phyloP scores from a whole-genome alignment of 306 rosid species.

The Malus sylvestris region DNA sequence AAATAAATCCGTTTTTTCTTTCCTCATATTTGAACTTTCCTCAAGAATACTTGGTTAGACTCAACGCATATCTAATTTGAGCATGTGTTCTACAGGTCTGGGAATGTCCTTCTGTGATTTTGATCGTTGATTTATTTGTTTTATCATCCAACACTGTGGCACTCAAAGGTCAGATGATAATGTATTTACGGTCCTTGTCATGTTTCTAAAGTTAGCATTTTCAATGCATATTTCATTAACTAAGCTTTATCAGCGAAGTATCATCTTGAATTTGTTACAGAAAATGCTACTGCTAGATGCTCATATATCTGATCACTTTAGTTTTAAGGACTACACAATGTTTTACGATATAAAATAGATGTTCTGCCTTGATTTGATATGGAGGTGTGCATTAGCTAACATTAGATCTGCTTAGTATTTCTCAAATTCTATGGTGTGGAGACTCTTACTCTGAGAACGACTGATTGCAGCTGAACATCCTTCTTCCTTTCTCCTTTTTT shows the following conservation, averaged over 20 bases:
- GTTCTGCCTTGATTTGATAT: neutral
- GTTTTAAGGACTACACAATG: neutral
- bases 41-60: neutral
- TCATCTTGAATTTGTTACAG: neutral
- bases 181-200: neutral
- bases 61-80: constrained; percentile 12
- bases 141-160: constrained; percentile 76
- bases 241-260: neutral
- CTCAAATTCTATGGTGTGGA: neutral
- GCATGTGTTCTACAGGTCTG: constrained; percentile 53
- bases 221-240: neutral
- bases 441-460: neutral
- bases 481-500: constrained; percentile 1
- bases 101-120: constrained; percentile 80
- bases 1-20: constrained; percentile 5
- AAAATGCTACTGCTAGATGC: neutral
- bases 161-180: constrained; percentile 53
- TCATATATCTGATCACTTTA: neutral
- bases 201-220: neutral
- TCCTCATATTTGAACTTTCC: neutral
- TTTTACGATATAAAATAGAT: neutral
- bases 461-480: neutral
- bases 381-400: neutral
- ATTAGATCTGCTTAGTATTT: neutral
- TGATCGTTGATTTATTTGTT: constrained; percentile 70